A percentile compares a stretch with the other conserved stretches of the same genome.
Conservation (phyloP, 2,329 filamentous ascomycete species). For the Ophiostoma populinum region DNA sequence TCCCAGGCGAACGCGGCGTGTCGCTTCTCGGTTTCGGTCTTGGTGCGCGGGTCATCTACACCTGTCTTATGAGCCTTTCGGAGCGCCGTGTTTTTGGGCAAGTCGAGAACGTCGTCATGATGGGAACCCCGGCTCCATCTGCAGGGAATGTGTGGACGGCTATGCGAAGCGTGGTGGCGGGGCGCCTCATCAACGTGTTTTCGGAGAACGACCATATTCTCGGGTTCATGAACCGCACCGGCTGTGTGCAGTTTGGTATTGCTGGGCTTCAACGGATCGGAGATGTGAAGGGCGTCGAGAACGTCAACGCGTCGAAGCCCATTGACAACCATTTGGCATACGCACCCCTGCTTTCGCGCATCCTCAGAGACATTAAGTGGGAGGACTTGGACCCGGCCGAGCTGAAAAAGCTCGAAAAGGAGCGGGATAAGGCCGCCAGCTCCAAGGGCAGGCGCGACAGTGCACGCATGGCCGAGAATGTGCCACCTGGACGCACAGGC, state of each 20-base stretch:
- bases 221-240: constrained; percentile 71
- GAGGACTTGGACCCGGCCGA: constrained; percentile 40
- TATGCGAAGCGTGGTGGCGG: constrained; percentile 62
- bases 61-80: constrained; percentile 63
- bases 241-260: constrained; percentile 65
- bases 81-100: constrained; percentile 71
- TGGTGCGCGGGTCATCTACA: constrained; percentile 68
- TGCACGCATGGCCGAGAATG: constrained; percentile 6
- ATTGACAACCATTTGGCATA: constrained; percentile 56
- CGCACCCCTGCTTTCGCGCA: constrained; percentile 45
- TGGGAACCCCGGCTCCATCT: constrained; percentile 66
- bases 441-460: too few relatives aligned
- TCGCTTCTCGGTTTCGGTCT: constrained; percentile 71
- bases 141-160: constrained; percentile 56
- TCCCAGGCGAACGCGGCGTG: constrained; percentile 67
- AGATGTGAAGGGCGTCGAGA: constrained; percentile 49
- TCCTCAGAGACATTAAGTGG: constrained; percentile 50
- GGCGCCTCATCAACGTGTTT: constrained; percentile 79
- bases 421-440: constrained; percentile 14
- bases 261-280: constrained; percentile 64
- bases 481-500: constrained; percentile 2
- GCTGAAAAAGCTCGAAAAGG: constrained; percentile 17
- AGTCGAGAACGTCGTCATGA: constrained; percentile 69
- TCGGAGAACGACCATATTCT: constrained; percentile 78
- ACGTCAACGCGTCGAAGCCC: constrained; percentile 46